These are phyloP conservation scores for Populus simonii DNA, from an alignment of 345 rosid genomes.

Conservation along the genomic window DNA sequence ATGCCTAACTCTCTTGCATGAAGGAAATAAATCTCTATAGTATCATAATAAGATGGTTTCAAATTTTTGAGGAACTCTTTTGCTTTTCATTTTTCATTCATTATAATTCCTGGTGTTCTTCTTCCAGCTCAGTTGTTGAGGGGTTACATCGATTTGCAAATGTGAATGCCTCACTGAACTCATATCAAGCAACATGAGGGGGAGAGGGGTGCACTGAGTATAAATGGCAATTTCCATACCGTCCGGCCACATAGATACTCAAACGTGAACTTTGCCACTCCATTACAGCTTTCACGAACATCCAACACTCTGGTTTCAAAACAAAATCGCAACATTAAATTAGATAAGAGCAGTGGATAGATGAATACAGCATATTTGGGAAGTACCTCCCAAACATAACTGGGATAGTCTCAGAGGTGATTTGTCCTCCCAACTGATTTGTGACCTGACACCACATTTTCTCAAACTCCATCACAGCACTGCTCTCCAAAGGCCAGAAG, in stretches of 20 bases:
- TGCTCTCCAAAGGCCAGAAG: slow-evolving; percentile 66
- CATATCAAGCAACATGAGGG: neutral
- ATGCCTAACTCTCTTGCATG: too few relatives aligned
- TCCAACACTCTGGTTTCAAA: slow-evolving; percentile 56
- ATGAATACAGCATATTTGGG: neutral
- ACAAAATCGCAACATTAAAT: neutral
- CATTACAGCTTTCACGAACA: slow-evolving; percentile 79
- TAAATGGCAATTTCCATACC: slow-evolving; percentile 31
- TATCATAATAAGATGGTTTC: neutral
- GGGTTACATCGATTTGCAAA: neutral
- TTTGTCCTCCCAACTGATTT: slow-evolving; percentile 49
- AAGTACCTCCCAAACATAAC: slow-evolving; percentile 95
- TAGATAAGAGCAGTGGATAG: neutral
- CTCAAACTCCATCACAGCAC: slow-evolving; percentile 52
- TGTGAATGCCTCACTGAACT: neutral
- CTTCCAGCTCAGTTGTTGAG: neutral
- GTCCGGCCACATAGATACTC: slow-evolving; percentile 85
- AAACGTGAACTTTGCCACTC: slow-evolving; percentile 72
- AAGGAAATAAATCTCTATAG: neutral
- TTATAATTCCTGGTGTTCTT: neutral
- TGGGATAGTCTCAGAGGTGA: slow-evolving; percentile 55
- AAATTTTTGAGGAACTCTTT: neutral
- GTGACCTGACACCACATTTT: slow-evolving; percentile 65
- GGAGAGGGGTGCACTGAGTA: neutral
- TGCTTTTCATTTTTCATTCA: neutral